Conservation (phyloP, 1,284 basidiomycete species). For the Rhodotorula glutinis region DNA sequence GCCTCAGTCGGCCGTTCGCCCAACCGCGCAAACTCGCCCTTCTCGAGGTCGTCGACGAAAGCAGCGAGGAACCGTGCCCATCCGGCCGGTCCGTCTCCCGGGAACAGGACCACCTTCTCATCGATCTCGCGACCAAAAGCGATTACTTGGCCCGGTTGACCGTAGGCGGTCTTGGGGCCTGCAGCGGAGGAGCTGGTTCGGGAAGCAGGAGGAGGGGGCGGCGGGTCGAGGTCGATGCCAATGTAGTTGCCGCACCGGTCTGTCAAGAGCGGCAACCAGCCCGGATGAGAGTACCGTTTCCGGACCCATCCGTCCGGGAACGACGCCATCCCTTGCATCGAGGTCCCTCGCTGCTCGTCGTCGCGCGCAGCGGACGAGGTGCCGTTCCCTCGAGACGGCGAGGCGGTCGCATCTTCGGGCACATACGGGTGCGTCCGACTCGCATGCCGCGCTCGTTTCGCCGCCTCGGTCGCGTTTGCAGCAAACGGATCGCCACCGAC, state of each 20-base stretch:
- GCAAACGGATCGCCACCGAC: constrained; percentile 26
- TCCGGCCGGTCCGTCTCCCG: constrained; percentile 81
- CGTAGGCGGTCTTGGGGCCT: constrained; percentile 51
- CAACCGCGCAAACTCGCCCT: constrained; percentile 58
- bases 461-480: constrained; percentile 3
- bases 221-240: constrained; percentile 87
- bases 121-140: constrained; percentile 98
- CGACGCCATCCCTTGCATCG: constrained; percentile 65
- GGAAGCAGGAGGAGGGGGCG: constrained; percentile 21
- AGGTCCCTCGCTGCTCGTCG: constrained; percentile 10
- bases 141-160: constrained; percentile 85
- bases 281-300: constrained; percentile 82
- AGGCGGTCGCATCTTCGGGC: constrained; percentile 62
- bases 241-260: constrained; percentile 96
- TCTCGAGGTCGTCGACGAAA: constrained; percentile 90
- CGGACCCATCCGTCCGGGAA: constrained; percentile 90
- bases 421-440: constrained; percentile 52
- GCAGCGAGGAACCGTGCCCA: constrained; percentile 94
- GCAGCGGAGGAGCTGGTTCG: not conserved
- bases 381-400: constrained; percentile 47
- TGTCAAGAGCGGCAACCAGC: constrained; percentile 91
- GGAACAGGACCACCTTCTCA: constrained; percentile 91
- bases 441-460: not conserved
- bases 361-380: not conserved
- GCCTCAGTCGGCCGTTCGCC: constrained; percentile 15